Evolutionary conservation across 495 filamentous ascomycete species (phyloP).

Genomic region (Annulohypoxylon nitens): DNA sequence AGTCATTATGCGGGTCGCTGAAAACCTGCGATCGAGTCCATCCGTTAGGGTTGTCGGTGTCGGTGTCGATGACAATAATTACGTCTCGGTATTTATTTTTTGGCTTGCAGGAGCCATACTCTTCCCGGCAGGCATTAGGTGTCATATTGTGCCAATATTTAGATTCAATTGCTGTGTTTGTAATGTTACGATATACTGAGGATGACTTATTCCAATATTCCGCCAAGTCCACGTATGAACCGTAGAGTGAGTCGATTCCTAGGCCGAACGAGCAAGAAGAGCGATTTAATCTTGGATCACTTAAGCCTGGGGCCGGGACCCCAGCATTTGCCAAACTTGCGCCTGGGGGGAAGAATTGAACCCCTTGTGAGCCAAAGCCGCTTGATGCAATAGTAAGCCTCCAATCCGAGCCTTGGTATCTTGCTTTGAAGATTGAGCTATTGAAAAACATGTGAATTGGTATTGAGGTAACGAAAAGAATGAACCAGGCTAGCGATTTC

Average conservation of each 20-base stretch:
- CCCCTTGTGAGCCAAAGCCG: slow-evolving; percentile 15
- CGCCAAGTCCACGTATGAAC: background rate
- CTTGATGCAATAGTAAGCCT: slow-evolving; percentile 25
- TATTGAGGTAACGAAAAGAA: slow-evolving; percentile 23
- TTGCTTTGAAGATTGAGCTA: slow-evolving; percentile 34
- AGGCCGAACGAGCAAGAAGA: background rate
- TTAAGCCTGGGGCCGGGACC: background rate
- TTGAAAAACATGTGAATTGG: slow-evolving; percentile 41
- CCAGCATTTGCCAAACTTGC: slow-evolving; percentile 31
- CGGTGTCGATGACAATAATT: slow-evolving; percentile 28
- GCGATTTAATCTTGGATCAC: background rate
- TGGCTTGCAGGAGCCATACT: slow-evolving; percentile 35
- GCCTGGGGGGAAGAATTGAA: slow-evolving; percentile 31
- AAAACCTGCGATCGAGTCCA: slow-evolving; percentile 30
- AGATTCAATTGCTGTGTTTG: slow-evolving; percentile 4
- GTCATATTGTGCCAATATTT: slow-evolving; percentile 9
- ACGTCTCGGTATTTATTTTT: slow-evolving; percentile 27
- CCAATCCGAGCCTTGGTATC: slow-evolving; percentile 29
- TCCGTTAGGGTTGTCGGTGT: slow-evolving; percentile 10
- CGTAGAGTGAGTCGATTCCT: background rate
- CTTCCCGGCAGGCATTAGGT: background rate
- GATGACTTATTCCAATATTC: slow-evolving; percentile 29
- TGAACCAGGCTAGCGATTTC: slow-evolving; percentile 15
- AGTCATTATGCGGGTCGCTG: background rate
- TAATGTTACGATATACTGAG: slow-evolving; percentile 3